Conservation (phyloP, 202 grass and related monocot species). For the Saccharum hybrid region DNA sequence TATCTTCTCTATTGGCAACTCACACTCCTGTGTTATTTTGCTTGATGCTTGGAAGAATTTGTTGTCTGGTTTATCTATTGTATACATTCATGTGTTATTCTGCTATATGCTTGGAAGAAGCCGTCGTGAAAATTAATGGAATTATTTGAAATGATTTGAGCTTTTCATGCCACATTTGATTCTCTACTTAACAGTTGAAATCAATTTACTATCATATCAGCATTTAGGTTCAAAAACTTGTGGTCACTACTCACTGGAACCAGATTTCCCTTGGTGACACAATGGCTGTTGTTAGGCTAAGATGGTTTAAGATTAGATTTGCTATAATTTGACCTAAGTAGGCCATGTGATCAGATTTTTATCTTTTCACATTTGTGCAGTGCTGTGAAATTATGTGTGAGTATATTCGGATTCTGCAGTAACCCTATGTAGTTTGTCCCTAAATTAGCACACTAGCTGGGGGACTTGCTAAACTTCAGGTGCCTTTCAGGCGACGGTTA, state of each 20-base stretch:
- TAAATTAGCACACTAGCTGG: not conserved
- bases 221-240: conserved; percentile 16
- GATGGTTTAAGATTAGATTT: not conserved
- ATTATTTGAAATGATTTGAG: not conserved
- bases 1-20: not conserved
- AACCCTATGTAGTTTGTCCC: not conserved
- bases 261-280: not conserved
- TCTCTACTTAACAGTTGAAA: not conserved
- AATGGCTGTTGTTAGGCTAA: not conserved
- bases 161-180: not conserved
- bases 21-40: not conserved
- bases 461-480: too few species aligned
- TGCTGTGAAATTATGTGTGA: not conserved
- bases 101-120: not conserved
- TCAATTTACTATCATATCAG: not conserved
- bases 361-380: not conserved
- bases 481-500: too few species aligned
- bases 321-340: not conserved
- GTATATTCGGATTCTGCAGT: not conserved
- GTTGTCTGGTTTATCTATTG: not conserved
- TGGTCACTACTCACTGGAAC: not conserved
- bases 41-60: not conserved
- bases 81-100: not conserved
- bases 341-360: not conserved
- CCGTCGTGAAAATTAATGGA: not conserved